These are phyloP conservation scores for Nakazawaea siamensis DNA, from an alignment of 805 yeast species.

Conservation along the genomic window DNA sequence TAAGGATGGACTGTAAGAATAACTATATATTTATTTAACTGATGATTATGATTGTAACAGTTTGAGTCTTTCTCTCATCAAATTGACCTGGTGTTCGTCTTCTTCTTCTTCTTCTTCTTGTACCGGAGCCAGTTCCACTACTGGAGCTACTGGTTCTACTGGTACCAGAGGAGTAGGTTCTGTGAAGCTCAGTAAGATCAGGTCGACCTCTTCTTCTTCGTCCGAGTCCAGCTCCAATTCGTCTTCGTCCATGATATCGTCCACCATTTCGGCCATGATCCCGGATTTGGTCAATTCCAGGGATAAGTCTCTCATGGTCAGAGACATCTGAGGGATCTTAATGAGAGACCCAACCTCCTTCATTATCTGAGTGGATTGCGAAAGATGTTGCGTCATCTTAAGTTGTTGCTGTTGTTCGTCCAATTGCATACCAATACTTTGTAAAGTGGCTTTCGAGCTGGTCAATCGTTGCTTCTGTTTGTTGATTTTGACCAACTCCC, in stretches of 20 bases:
- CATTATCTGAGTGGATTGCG: slow-evolving; percentile 74
- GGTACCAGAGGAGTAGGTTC: slow-evolving; percentile 28
- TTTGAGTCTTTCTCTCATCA: slow-evolving; percentile 82
- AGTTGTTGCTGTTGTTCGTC: slow-evolving; percentile 87
- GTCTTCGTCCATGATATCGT: slow-evolving; percentile 61
- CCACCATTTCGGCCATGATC: slow-evolving; percentile 90
- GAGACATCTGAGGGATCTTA: slow-evolving; percentile 68
- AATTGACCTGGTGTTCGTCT: slow-evolving; percentile 67
- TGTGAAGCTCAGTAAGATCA: slow-evolving; percentile 31
- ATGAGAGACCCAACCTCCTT: slow-evolving; percentile 78
- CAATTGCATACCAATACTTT: slow-evolving; percentile 79
- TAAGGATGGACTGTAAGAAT: not conserved
- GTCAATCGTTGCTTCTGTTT: slow-evolving; percentile 69
- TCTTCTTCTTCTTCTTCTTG: slow-evolving; percentile 59
- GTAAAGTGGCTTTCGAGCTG: slow-evolving; percentile 77
- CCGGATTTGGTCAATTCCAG: slow-evolving; percentile 82
- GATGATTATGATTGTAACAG: slow-evolving; percentile 50
- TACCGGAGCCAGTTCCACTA: slow-evolving; percentile 32
- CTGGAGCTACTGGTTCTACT: slow-evolving; percentile 12
- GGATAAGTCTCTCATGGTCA: slow-evolving; percentile 79
- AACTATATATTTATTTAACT: not conserved
- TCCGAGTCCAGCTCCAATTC: slow-evolving; percentile 61
- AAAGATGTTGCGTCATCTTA: slow-evolving; percentile 76
- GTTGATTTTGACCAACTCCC: slow-evolving; percentile 66
- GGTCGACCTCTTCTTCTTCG: slow-evolving; percentile 52